Conservation (phyloP, 768 basidiomycete genomes). For the Hydnomerulius pinastri region DNA sequence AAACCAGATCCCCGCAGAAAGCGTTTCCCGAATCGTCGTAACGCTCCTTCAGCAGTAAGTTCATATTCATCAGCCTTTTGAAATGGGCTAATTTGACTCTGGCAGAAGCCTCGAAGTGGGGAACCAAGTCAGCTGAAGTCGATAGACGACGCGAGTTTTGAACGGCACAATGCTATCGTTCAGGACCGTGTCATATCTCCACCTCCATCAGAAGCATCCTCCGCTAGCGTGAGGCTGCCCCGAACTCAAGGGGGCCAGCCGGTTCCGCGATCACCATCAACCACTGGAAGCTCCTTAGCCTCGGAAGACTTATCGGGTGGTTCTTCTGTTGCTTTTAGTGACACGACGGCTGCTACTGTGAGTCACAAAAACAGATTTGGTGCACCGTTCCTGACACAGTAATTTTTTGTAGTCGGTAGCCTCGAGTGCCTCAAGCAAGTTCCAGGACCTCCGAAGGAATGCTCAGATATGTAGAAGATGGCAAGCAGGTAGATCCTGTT, state of each 20-base stretch:
- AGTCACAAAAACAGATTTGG: background rate
- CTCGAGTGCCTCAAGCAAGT: conserved; percentile 9
- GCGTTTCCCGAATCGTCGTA: background rate
- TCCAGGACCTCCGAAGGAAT: background rate
- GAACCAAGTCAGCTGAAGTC: background rate
- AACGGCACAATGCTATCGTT: conserved; percentile 8
- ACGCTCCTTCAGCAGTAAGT: conserved; percentile 4
- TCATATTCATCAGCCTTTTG: background rate
- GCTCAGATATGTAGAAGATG: conserved; percentile 2
- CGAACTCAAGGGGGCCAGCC: background rate
- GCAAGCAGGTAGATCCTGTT: background rate
- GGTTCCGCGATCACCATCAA: conserved; percentile 15
- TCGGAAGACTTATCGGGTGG: conserved; percentile 20
- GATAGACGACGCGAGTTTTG: background rate
- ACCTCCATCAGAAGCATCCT: background rate
- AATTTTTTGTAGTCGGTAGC: conserved; percentile 17
- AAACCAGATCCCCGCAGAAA: background rate
- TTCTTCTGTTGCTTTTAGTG: conserved; percentile 12
- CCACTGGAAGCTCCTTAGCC: conserved; percentile 3
- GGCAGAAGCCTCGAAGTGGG: conserved; percentile 6
- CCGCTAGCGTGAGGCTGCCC: conserved; percentile 13
- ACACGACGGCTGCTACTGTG: conserved; percentile 26
- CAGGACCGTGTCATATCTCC: conserved; percentile 7
- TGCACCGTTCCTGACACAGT: background rate
- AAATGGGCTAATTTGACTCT: background rate